phyloP scores from a whole-genome alignment of 306 rosid genomes.

The Vicia sativa region DNA sequence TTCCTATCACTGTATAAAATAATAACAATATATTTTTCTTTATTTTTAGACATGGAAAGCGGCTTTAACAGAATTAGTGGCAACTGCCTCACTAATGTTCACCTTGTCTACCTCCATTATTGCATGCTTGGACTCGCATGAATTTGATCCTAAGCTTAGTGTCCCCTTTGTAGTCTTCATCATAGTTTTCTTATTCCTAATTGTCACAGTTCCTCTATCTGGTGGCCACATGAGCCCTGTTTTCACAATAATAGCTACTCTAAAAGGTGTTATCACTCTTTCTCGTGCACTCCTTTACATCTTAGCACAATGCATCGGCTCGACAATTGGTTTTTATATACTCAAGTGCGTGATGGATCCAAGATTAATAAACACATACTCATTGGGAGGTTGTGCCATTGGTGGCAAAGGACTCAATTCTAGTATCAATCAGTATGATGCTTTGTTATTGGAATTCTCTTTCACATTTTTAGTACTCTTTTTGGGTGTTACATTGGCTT shows the following conservation, averaged over 20 bases:
- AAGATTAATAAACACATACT: conserved; percentile 36
- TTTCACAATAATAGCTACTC: conserved; percentile 59
- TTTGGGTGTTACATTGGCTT: conserved; percentile 64
- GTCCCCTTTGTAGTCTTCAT: conserved; percentile 68
- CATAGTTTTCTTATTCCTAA: conserved; percentile 65
- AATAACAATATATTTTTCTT: background rate
- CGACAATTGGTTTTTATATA: conserved; percentile 55
- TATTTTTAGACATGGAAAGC: conserved; percentile 68
- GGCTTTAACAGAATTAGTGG: conserved; percentile 63
- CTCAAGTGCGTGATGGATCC: conserved; percentile 55
- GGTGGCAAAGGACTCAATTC: conserved; percentile 20
- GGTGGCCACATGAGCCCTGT: conserved; percentile 80
- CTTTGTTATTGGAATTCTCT: conserved; percentile 59
- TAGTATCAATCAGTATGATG: conserved; percentile 35
- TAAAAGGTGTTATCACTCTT: conserved; percentile 42
- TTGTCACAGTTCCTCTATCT: conserved; percentile 66
- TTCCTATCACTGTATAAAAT: background rate
- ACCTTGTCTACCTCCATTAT: conserved; percentile 55
- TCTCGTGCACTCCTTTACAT: conserved; percentile 48
- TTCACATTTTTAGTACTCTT: conserved; percentile 76
- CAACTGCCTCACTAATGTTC: conserved; percentile 59
- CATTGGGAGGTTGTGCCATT: conserved; percentile 75
- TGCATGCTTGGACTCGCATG: conserved; percentile 66
- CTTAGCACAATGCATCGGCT: conserved; percentile 63
- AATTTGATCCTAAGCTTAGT: conserved; percentile 54